phyloP scores from a whole-genome alignment of 352 stramenopile genomes.

The Pythium chondricola region DNA sequence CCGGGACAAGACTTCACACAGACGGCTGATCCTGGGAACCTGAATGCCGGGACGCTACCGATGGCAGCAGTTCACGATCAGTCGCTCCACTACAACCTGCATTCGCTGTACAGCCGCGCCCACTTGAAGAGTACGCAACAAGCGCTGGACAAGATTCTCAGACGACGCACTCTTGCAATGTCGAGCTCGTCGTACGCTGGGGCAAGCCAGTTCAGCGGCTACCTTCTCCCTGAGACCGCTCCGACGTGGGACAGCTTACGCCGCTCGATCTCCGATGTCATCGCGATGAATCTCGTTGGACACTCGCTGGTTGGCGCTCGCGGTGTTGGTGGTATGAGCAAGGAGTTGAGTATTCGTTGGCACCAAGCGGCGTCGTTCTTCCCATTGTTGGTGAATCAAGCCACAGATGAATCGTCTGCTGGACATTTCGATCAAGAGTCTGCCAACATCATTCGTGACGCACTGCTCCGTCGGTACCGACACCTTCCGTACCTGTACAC shows the following conservation, averaged over 20 bases:
- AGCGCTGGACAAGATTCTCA: constrained; percentile 40
- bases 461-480: constrained; percentile 53
- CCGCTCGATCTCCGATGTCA: constrained; percentile 54
- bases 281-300: constrained; percentile 78
- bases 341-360: constrained; percentile 79
- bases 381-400: constrained; percentile 74
- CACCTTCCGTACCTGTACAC: constrained; percentile 87
- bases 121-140: constrained; percentile 47
- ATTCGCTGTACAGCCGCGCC: constrained; percentile 76
- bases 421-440: constrained; percentile 62
- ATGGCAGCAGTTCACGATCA: constrained; percentile 61
- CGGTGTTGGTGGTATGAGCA: constrained; percentile 28
- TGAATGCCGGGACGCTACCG: constrained; percentile 72
- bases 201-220: constrained; percentile 49
- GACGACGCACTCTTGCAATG: constrained; percentile 58
- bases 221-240: constrained; percentile 46
- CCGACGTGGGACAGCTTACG: constrained; percentile 80
- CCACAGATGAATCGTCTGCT: no score
- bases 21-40: constrained; percentile 46
- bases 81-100: constrained; percentile 83
- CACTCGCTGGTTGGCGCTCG: constrained; percentile 69
- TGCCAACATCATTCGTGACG: constrained; percentile 56
- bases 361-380: constrained; percentile 76
- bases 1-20: constrained; percentile 39
- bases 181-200: constrained; percentile 68